Percentiles rank a stretch among this genome's conserved stretches.
Conservation (phyloP, 352 stramenopile species). For the Phytophthora agathidicida region DNA sequence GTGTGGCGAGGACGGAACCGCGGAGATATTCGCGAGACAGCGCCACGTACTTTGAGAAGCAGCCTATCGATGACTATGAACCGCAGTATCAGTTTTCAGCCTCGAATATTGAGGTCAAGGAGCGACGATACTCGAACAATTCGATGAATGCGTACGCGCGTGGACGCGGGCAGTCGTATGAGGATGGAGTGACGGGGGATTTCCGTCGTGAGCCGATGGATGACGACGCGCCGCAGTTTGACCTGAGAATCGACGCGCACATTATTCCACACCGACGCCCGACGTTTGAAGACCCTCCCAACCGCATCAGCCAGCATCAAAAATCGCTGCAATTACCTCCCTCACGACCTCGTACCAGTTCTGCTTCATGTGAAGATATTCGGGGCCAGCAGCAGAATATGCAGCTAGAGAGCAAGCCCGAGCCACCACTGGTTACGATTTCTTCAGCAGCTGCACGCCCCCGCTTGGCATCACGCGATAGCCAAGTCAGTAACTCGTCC, state of each 20-base stretch:
- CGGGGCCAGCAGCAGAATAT: conserved; percentile 16
- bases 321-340: conserved; percentile 8
- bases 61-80: conserved; percentile 26
- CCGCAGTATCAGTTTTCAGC: conserved; percentile 14
- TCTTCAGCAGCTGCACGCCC: conserved; percentile 5
- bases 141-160: conserved; percentile 21
- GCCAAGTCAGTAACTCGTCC: conserved; percentile 32
- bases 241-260: conserved; percentile 33
- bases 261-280: conserved; percentile 22
- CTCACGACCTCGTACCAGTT: conserved; percentile 17
- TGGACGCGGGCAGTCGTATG: conserved; percentile 12
- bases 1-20: conserved; percentile 7
- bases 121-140: conserved; percentile 31
- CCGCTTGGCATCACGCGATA: conserved; percentile 30
- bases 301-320: conserved; percentile 9
- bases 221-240: conserved; percentile 23
- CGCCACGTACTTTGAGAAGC: conserved; percentile 25
- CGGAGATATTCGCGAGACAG: conserved; percentile 31
- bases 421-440: neutral
- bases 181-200: conserved; percentile 28
- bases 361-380: conserved; percentile 17
- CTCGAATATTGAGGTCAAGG: conserved; percentile 20
- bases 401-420: conserved; percentile 15
- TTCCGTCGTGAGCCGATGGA: conserved; percentile 33
- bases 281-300: conserved; percentile 4